phyloP scores from a whole-genome alignment of 768 basidiomycete species.

The Russula lepida region DNA sequence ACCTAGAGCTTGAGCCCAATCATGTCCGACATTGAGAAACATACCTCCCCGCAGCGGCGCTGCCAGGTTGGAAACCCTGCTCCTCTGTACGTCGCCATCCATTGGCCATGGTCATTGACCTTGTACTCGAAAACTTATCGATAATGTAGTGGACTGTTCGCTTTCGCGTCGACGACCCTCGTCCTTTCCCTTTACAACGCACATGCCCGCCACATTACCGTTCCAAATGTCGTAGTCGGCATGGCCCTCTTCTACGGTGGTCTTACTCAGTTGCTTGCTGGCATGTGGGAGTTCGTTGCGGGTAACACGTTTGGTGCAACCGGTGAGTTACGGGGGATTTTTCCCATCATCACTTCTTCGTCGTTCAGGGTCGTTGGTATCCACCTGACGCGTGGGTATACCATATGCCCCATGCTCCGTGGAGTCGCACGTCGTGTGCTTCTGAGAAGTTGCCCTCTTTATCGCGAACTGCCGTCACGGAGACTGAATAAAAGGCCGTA shows the following conservation, averaged over 20 bases:
- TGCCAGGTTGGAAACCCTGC: conserved; percentile 53
- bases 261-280: conserved; percentile 76
- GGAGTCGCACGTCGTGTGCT: neutral
- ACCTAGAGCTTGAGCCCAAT: neutral
- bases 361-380: neutral
- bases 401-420: neutral
- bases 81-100: conserved; percentile 35
- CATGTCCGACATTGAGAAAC: conserved; percentile 34
- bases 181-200: conserved; percentile 72
- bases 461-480: neutral
- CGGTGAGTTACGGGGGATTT: conserved; percentile 37
- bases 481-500: too few relatives aligned
- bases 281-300: conserved; percentile 61
- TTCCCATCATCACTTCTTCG: neutral
- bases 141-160: conserved; percentile 60
- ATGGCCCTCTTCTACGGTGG: conserved; percentile 86
- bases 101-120: conserved; percentile 21
- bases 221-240: conserved; percentile 69
- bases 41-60: conserved; percentile 2
- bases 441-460: neutral
- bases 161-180: conserved; percentile 79
- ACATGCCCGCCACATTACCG: conserved; percentile 42
- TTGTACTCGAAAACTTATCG: conserved; percentile 45
- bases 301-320: conserved; percentile 68
- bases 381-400: neutral